Percentiles rank a stretch among this genome's conserved stretches.
phyloP scores from a whole-genome alignment of 78 protist species.

The Planoprotostelium fungivorum region DNA sequence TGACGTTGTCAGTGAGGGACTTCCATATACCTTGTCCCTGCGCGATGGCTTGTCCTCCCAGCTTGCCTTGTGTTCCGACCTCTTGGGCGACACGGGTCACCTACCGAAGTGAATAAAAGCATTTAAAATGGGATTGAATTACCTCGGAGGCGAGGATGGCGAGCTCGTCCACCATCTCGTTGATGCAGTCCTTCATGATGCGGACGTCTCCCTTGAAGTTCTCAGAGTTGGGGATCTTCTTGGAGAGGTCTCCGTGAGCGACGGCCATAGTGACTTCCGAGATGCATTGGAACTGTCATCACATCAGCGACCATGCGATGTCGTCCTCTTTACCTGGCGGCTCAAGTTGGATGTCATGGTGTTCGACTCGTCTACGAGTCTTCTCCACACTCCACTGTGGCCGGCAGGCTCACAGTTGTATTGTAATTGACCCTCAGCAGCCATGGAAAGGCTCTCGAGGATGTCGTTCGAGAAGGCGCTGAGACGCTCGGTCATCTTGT shows the following conservation, averaged over 20 bases:
- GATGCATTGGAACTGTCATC: conserved; percentile 30
- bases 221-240: conserved; percentile 24
- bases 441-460: not conserved
- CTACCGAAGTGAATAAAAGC: conserved; percentile 22
- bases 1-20: conserved; percentile 37
- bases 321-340: conserved; percentile 45
- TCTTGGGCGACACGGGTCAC: conserved; percentile 41
- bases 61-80: conserved; percentile 52
- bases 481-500: not conserved
- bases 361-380: conserved; percentile 44
- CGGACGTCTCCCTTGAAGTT: conserved; percentile 43
- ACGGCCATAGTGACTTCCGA: conserved; percentile 55
- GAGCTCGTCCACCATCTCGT: conserved; percentile 53
- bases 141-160: conserved; percentile 31
- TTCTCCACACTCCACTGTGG: conserved; percentile 49
- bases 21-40: conserved; percentile 54
- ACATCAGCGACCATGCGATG: conserved; percentile 25
- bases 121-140: conserved; percentile 35
- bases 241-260: conserved; percentile 52
- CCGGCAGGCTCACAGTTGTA: conserved; percentile 28
- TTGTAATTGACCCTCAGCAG: conserved; percentile 44
- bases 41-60: conserved; percentile 57
- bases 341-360: conserved; percentile 52
- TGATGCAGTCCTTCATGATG: conserved; percentile 25
- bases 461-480: not conserved